Evolutionary conservation across 2,329 filamentous ascomycete genomes (phyloP).

Genomic region (Plenodomus tracheiphilus): DNA sequence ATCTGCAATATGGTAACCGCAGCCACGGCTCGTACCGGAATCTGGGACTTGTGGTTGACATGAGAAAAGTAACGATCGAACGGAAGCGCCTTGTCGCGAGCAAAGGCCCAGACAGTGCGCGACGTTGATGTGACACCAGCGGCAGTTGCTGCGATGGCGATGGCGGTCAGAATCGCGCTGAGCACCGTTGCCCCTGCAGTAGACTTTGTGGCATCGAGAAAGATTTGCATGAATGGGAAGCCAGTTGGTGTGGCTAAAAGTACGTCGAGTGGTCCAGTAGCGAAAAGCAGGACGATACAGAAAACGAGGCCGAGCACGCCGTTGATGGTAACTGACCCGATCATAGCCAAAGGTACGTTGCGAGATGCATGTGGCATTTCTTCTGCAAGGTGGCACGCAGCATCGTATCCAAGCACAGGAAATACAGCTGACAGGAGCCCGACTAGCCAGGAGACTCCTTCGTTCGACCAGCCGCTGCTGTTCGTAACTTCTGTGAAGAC

Average conservation of each 20-base stretch:
- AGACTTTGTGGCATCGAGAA: conserved; percentile 33
- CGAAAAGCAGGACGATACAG: conserved; percentile 50
- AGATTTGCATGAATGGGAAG: conserved; percentile 53
- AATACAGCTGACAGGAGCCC: conserved; percentile 27
- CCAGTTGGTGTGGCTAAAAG: conserved; percentile 49
- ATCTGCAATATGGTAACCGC: conserved; percentile 35
- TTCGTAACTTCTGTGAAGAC: conserved; percentile 25
- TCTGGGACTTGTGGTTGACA: conserved; percentile 34
- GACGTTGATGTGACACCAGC: conserved; percentile 44
- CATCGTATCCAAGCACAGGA: conserved; percentile 43
- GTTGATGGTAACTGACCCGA: conserved; percentile 45
- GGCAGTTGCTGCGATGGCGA: conserved; percentile 17
- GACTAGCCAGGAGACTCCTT: conserved; percentile 28
- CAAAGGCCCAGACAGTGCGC: conserved; percentile 47
- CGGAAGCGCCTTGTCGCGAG: conserved; percentile 43
- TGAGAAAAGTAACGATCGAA: conserved; percentile 45
- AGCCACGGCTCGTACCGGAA: conserved; percentile 40
- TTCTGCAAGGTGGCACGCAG: conserved; percentile 46
- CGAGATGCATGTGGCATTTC: conserved; percentile 33
- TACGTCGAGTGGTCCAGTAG: conserved; percentile 45
- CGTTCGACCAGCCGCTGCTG: conserved; percentile 23
- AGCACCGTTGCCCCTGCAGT: conserved; percentile 49
- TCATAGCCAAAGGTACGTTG: conserved; percentile 41
- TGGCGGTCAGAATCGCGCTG: conserved; percentile 20
- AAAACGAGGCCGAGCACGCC: conserved; percentile 52